phyloP scores from a whole-genome alignment of 345 rosid genomes.

The Rhizophora apiculata region DNA sequence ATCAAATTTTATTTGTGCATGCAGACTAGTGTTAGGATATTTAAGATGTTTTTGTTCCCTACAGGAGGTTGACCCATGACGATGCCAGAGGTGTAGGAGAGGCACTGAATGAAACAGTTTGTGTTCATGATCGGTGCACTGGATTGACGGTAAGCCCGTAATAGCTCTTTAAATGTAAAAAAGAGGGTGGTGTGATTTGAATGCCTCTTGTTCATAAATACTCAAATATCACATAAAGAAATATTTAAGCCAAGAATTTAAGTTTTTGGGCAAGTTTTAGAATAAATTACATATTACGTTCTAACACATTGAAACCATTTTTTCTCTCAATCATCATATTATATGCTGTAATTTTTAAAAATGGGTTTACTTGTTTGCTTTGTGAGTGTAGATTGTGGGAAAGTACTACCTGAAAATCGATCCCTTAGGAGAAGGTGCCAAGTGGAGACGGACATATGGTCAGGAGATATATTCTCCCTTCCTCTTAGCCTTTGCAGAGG shows the following conservation, averaged over 20 bases:
- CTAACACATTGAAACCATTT: no score
- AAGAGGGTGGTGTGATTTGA: no score
- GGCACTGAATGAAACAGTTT: slow-evolving; percentile 86
- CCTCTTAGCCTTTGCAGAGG: slow-evolving; percentile 78
- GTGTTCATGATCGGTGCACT: slow-evolving; percentile 57
- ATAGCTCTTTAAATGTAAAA: background rate
- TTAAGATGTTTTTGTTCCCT: background rate
- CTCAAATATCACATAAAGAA: no score
- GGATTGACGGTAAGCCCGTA: slow-evolving; percentile 74
- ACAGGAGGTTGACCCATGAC: slow-evolving; percentile 76
- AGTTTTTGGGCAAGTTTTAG: no score
- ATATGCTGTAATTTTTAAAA: background rate
- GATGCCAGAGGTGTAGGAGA: slow-evolving; percentile 87
- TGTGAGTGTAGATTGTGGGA: slow-evolving; percentile 28
- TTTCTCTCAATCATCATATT: no score
- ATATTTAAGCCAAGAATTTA: no score
- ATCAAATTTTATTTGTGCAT: background rate
- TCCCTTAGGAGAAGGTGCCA: slow-evolving; percentile 74
- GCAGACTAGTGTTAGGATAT: background rate
- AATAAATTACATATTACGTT: no score
- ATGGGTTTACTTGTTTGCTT: background rate
- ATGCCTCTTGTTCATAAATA: no score
- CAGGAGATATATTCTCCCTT: slow-evolving; percentile 95
- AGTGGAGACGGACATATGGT: slow-evolving; percentile 84
- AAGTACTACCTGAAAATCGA: slow-evolving; percentile 69